Conservation (phyloP, 345 rosid genomes). For the Arabidopsis suecica region DNA sequence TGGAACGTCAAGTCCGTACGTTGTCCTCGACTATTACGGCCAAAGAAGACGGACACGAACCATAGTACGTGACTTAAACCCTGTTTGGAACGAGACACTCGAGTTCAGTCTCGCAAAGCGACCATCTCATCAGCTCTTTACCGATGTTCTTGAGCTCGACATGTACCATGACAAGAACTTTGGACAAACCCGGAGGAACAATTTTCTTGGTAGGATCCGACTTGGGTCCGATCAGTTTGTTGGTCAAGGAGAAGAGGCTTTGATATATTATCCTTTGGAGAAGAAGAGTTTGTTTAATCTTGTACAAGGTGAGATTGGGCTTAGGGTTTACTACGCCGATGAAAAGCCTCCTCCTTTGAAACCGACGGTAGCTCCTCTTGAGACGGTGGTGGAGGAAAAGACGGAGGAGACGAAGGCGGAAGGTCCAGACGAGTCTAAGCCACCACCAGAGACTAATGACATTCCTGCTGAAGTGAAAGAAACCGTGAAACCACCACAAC, state of each 20-base stretch:
- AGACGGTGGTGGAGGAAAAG: conserved; percentile 47
- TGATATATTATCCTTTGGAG: conserved; percentile 73
- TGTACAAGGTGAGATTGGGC: conserved; percentile 80
- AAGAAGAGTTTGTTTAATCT: conserved; percentile 63
- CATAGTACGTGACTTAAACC: conserved; percentile 66
- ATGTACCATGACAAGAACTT: conserved; percentile 72
- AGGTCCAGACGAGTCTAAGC: conserved; percentile 34
- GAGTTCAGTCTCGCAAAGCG: conserved; percentile 66
- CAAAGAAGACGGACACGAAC: conserved; percentile 70
- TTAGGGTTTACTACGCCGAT: conserved; percentile 69
- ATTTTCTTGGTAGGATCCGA: conserved; percentile 69
- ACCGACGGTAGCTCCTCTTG: conserved; percentile 42
- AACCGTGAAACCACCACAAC: conserved; percentile 10
- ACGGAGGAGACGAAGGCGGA: conserved; percentile 22
- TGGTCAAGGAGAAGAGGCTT: conserved; percentile 81
- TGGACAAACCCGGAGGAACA: conserved; percentile 73
- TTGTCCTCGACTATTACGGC: conserved; percentile 74
- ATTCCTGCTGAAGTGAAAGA: conserved; percentile 33
- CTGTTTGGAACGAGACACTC: conserved; percentile 74
- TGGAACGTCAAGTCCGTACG: conserved; percentile 91
- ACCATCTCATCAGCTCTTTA: conserved; percentile 60
- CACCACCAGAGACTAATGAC: conserved; percentile 30
- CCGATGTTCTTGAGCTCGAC: conserved; percentile 71
- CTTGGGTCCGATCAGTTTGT: conserved; percentile 76
- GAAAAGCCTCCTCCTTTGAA: conserved; percentile 42